A percentile compares a stretch with the other conserved stretches of the same genome.
phyloP scores from a whole-genome alignment of 1,284 basidiomycete species.

The Waitea zeae region DNA sequence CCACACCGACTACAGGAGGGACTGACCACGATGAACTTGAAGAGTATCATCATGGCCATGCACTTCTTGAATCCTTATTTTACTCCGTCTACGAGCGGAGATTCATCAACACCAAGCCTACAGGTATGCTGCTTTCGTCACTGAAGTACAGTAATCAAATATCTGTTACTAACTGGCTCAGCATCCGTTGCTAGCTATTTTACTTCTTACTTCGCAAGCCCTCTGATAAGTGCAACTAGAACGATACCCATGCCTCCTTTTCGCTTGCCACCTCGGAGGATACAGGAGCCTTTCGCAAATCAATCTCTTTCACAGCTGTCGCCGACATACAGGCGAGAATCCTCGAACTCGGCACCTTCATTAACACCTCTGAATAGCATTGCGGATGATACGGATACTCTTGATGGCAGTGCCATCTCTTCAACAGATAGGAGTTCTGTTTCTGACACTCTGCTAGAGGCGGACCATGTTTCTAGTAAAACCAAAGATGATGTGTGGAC shows the following conservation, averaged over 20 bases:
- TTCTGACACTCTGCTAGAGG: no score
- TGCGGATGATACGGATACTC: no score
- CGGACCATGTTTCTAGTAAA: no score
- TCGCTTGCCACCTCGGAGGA: slow-evolving; percentile 41
- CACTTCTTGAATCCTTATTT: slow-evolving; percentile 44
- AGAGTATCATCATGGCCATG: slow-evolving; percentile 31
- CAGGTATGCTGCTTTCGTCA: slow-evolving; percentile 24
- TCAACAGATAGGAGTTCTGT: no score
- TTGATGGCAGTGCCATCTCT: no score
- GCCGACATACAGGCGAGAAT: no score
- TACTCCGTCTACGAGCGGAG: slow-evolving; percentile 43
- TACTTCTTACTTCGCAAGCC: slow-evolving; percentile 51
- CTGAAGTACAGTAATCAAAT: no score
- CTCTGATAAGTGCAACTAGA: slow-evolving; percentile 38
- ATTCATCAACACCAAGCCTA: slow-evolving; percentile 49
- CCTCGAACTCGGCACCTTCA: no score
- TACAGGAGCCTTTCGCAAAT: no score
- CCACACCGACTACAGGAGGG: slow-evolving; percentile 21
- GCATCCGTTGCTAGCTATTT: slow-evolving; percentile 55
- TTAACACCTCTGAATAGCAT: no score
- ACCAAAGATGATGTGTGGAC: no score
- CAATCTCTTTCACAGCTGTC: no score
- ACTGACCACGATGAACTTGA: not conserved
- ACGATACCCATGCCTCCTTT: slow-evolving; percentile 56
- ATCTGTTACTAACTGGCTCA: slow-evolving; percentile 9